Evolutionary conservation across 2,329 filamentous ascomycete genomes (phyloP), one percentile per base, ranked within the genome.

Genomic region (Metarhizium album): DNA sequence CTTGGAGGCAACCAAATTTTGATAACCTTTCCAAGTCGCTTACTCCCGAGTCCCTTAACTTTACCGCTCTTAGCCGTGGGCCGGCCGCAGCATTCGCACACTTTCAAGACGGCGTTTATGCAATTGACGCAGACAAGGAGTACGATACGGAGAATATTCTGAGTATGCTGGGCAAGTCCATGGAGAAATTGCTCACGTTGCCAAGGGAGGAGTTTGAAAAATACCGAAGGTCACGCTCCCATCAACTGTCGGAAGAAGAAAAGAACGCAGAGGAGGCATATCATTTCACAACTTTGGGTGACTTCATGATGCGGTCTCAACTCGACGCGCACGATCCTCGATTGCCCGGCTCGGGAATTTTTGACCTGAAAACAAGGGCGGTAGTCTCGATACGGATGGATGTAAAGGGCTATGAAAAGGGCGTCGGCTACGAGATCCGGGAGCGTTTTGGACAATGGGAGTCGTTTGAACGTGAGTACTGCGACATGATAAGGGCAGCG

Each of bases 41-140:
- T 58, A 62, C 70, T 0, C 72, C 78, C 1, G 77, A 83, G 6
- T 76, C 74, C n/a, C 59, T 67, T 2, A 80, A 74, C 8, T 95
- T 90, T 60, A 95, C 90, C 2, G 70, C 70, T 9, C 76, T 96
- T 38, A 79, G 81, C 52, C 79, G 83, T 58, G 79, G 81, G 1
- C 91, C 93, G 1, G 78, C 83, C 3, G 87, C 90, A 11, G 82
- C 90, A 43, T 95, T 96, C 60, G 71, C 96, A 16, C 80, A 87
- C 48, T 87, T 83, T 67, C 86, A 87, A 57, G 79, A 95, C 61
- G 91, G 90, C 1, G 79, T 83, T 1, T 98, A 98, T 64, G 90
- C 91, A 4, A 93, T 98, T 53, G 93, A 98, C 64, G 88, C 90
- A 0, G 93, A 98, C 68, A 98, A 97, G 69, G 80, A 95, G 63